These are phyloP conservation scores for Blastobotrys mokoenaii DNA, from an alignment of 805 yeast species.

Conservation along the genomic window DNA sequence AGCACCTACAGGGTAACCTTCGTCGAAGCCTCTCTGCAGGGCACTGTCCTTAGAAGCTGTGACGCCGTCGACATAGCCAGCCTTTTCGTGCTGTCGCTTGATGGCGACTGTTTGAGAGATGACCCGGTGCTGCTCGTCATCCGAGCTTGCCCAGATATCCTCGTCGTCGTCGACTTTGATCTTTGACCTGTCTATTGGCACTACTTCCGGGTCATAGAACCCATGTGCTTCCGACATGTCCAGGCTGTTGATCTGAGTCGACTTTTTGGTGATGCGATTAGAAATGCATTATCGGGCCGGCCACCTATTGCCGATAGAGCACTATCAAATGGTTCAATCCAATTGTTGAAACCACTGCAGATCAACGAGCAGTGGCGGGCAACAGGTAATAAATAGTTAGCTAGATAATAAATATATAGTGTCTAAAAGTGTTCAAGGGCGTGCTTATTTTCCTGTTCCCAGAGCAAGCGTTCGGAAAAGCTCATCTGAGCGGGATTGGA, in stretches of 20 bases:
- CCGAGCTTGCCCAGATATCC: conserved; percentile 8
- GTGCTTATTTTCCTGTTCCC: not conserved
- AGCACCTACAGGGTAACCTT: conserved; percentile 72
- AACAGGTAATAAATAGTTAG: conserved; percentile 6
- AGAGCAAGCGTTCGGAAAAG: not conserved
- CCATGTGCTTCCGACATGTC: not conserved
- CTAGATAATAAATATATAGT: conserved; percentile 2
- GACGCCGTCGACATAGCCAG: conserved; percentile 80
- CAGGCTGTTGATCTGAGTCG: too few relatives aligned
- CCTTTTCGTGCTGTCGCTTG: conserved; percentile 54
- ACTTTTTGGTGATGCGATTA: not conserved
- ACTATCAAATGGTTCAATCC: too few relatives aligned
- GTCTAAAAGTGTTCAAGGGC: not conserved
- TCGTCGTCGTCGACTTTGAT: not conserved
- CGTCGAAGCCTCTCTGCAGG: conserved; percentile 74
- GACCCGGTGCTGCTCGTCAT: not conserved
- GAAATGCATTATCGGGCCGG: conserved; percentile 9
- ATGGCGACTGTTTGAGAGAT: conserved; percentile 15
- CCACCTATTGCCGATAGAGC: too few relatives aligned
- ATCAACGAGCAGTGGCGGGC: too few relatives aligned
- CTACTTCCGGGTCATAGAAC: not conserved
- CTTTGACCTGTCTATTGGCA: not conserved
- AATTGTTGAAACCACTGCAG: not conserved
- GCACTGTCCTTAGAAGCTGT: conserved; percentile 57
- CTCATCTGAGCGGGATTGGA: conserved; percentile 1